Evolutionary conservation across 2,329 filamentous ascomycete genomes (phyloP), one percentile per base, ranked within the genome.

Genomic region (Xylariaceae sp.): DNA sequence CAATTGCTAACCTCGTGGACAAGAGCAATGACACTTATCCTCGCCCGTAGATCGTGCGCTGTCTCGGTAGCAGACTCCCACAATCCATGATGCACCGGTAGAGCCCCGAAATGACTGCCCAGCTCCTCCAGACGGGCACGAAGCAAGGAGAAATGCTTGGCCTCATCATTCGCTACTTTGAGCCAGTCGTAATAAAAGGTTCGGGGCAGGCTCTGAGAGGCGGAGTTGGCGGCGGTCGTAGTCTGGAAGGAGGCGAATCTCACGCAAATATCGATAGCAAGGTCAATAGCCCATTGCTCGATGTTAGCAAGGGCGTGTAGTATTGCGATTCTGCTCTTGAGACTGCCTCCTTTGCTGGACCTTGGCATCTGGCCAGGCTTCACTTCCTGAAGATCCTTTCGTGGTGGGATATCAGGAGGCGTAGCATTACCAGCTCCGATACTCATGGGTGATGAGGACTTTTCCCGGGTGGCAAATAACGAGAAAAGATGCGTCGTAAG

Each of bases 151-250:
- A 76, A 76, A 55, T 76, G 74, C 45, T 76, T 76, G 3, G 74
- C 74, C 56, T 76, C 74, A 43, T 76, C 74, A 41, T 70, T 74
- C 19, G 74, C 74, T 1, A 76, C 74, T 56, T 76, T 76, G 8
- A 76, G 62, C 73, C 74, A 76, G 62, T 76, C 74, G 55, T 75
- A 72, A 59, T 74, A 76, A 57, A 74, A 76, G 0, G 74, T 69
- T 2, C 74, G 70, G 0, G 74, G 74, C 3, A 76, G 57, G 32
- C 66, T 63, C 26, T 66, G 60, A 30, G 68, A 62, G 19, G 63
- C 55, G n/a, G 65, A 57, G 2, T 35, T 26, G 6, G 54, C 47
- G 5, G 58, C 53, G 2, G 55, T 57, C 7, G 62, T 55, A 7
- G 74, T 74, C 37, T 70, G 71, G 55, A 76, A 76, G 2, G 70